These are phyloP conservation scores for Clohesyomyces aquaticus DNA, from an alignment of 495 filamentous ascomycete genomes.

Conservation along the genomic window DNA sequence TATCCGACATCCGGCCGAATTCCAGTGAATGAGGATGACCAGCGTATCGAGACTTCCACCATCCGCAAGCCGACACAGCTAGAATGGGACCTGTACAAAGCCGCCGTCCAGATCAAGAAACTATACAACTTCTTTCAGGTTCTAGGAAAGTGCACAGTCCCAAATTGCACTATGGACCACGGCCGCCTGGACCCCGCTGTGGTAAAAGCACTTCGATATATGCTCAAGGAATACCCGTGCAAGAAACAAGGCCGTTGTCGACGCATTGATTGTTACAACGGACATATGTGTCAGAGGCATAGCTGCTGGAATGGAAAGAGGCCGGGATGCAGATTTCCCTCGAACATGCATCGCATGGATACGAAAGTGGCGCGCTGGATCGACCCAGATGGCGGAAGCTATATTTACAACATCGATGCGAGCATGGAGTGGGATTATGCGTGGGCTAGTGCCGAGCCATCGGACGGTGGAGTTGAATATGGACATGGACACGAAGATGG, in stretches of 20 bases:
- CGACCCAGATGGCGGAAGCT: background rate
- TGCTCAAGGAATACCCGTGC: constrained; percentile 1
- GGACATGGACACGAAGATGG: background rate
- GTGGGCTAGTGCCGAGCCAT: background rate
- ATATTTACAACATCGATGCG: background rate
- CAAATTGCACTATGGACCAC: background rate
- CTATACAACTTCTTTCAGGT: background rate
- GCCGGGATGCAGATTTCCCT: background rate
- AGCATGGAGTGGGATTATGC: background rate
- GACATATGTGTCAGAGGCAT: background rate
- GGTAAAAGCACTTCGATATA: background rate
- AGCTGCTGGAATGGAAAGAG: background rate
- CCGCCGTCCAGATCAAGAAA: background rate
- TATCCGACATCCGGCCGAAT: background rate
- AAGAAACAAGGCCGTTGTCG: background rate
- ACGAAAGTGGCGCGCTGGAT: background rate
- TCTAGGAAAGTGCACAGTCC: background rate
- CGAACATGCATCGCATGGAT: background rate
- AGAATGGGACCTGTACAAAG: background rate
- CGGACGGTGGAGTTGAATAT: background rate
- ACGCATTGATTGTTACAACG: background rate
- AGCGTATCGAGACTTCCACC: background rate
- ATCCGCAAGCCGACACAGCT: background rate
- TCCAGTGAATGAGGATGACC: background rate
- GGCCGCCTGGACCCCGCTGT: background rate